phyloP scores from a whole-genome alignment of 73 alveolate genomes.

The Paramecium sonneborni region DNA sequence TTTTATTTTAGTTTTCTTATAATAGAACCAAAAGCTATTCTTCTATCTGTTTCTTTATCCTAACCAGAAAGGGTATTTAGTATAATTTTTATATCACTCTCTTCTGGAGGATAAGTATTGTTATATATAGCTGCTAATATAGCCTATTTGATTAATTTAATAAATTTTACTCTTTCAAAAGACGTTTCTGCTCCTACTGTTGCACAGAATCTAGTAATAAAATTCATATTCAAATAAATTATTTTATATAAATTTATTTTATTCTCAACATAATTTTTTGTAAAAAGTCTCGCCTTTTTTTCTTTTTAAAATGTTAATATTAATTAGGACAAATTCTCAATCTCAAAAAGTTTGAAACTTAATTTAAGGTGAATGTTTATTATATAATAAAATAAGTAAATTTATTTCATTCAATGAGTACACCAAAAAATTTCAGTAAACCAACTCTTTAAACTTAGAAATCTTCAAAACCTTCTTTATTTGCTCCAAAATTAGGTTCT shows the following conservation, averaged over 20 bases:
- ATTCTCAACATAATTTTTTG: background rate
- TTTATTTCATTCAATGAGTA: constrained; percentile 13
- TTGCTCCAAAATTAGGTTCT: background rate
- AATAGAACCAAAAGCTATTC: constrained; percentile 40
- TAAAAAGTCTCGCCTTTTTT: background rate
- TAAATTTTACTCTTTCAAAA: constrained; percentile 27
- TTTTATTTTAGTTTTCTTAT: background rate
- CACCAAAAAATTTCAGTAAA: background rate
- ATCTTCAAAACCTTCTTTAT: background rate
- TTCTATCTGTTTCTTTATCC: constrained; percentile 14
- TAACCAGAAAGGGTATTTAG: background rate
- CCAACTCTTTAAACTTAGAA: background rate
- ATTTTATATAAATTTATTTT: background rate
- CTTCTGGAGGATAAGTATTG: background rate
- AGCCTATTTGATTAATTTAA: background rate
- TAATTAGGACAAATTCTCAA: background rate
- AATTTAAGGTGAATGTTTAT: background rate
- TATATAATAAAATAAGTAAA: background rate
- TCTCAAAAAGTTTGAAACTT: background rate
- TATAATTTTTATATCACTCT: background rate
- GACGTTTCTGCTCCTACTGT: constrained; percentile 46
- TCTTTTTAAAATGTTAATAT: background rate
- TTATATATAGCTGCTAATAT: background rate
- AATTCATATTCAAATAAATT: constrained; percentile 19
- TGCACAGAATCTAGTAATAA: constrained; percentile 31